Percentiles rank a stretch among this genome's conserved stretches.
These are phyloP conservation scores for Magnaporthiopsis rhizophila DNA, from an alignment of 2,329 filamentous ascomycete genomes.

Conservation along the genomic window DNA sequence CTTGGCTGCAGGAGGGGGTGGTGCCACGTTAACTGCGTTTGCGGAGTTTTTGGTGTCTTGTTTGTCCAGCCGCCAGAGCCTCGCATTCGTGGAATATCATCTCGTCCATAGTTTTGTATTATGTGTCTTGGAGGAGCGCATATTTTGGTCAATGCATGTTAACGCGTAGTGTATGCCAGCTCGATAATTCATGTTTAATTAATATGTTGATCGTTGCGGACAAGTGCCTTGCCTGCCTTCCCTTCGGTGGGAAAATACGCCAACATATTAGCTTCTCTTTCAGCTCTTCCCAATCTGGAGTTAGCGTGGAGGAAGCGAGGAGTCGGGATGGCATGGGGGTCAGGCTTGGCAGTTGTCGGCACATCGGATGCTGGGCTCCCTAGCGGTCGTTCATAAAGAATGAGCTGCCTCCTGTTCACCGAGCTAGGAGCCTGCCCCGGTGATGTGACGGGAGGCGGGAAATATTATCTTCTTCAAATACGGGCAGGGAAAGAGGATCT, in stretches of 20 bases:
- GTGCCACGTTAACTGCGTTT: no score
- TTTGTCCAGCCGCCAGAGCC: not conserved
- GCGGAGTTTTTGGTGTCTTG: not conserved
- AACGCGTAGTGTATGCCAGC: no score
- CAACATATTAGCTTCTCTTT: not conserved
- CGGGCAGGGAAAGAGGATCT: no score
- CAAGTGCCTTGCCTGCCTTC: not conserved
- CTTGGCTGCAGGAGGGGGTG: not conserved
- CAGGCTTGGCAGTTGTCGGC: not conserved
- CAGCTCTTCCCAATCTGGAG: conserved; percentile 1
- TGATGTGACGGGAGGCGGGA: not conserved
- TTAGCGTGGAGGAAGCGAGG: not conserved
- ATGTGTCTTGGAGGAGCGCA: no score
- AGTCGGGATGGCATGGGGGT: not conserved
- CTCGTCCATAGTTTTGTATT: no score
- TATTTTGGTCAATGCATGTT: no score
- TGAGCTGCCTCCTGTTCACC: not conserved
- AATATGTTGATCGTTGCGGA: no score
- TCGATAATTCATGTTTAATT: no score
- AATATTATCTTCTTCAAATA: not conserved
- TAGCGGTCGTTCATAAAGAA: not conserved
- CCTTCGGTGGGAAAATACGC: not conserved
- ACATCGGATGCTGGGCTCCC: no score
- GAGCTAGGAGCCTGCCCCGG: not conserved
- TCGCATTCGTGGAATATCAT: no score